A percentile compares a stretch with the other conserved stretches of the same genome.
phyloP scores from a whole-genome alignment of 495 filamentous ascomycete genomes.

The Hypoxylon lienhwacheense region DNA sequence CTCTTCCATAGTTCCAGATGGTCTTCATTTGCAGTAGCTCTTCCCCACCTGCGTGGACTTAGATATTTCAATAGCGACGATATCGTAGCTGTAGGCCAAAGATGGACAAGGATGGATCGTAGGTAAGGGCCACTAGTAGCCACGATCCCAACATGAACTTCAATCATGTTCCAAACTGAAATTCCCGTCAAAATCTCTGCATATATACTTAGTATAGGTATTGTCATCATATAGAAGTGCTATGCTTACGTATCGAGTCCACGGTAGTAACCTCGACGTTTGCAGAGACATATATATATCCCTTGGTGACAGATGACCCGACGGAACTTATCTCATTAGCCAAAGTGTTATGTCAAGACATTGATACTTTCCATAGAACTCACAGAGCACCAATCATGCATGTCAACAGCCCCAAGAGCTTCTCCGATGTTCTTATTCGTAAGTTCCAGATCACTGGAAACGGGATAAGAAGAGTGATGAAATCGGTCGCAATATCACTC shows the following conservation, averaged over 20 bases:
- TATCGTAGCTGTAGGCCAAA: not conserved
- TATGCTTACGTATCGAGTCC: conserved; percentile 25
- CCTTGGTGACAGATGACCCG: conserved; percentile 23
- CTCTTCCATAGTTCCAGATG: too few relatives aligned
- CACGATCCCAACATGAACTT: conserved; percentile 31
- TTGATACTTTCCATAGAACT: not conserved
- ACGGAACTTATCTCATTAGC: conserved; percentile 13
- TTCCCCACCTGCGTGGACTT: too few relatives aligned
- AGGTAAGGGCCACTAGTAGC: conserved; percentile 24
- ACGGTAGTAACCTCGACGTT: conserved; percentile 3
- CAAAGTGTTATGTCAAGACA: not conserved
- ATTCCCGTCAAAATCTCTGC: not conserved
- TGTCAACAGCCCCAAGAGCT: conserved; percentile 12
- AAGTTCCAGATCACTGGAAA: conserved; percentile 21
- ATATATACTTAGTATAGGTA: not conserved
- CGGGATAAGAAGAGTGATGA: conserved; percentile 26
- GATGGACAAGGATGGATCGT: not conserved
- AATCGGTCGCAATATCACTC: conserved; percentile 23
- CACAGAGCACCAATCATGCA: conserved; percentile 28
- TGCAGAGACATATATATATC: conserved; percentile 21
- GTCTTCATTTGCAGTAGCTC: too few relatives aligned
- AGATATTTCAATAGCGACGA: too few relatives aligned
- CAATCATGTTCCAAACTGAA: conserved; percentile 27
- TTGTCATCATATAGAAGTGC: not conserved
- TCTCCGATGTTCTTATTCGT: conserved; percentile 11